Base-by-base conservation (phyloP, 1,139 yeast genomes). In the Debaryomyces robertsiae region DNA sequence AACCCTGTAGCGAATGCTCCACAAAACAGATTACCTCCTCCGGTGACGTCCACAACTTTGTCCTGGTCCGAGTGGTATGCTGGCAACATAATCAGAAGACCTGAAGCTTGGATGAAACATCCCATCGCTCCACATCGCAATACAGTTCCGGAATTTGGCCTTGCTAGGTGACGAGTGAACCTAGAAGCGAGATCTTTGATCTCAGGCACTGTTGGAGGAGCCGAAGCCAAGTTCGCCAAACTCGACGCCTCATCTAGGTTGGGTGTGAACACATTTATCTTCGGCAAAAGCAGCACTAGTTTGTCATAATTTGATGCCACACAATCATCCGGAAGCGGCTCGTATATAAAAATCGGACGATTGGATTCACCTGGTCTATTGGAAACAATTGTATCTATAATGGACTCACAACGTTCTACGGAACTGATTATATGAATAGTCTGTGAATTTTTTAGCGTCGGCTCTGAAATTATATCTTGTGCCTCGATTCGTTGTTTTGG, bases 21-120 rank as follows among this genome's bases (percentile, higher is more conserved):
- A 44, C 93, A 79, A 59, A 84, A 90, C 0, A 94, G 73, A 57
- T 91, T 91, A 0, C 98, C 98, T 3, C 95, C 96, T 0, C 98
- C 98, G 0, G 97, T 91, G 0, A 95, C 96, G 58, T 91, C 98
- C 2, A 81, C 65, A 1, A 90, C 93, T 27, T 63, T 61, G 2
- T 53, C 48, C 45, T 69, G 76, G 44, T 60, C 67, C 33, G 60
- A 62, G 55, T 88, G 95, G 57, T 84, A 91, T 0, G 96, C 90
- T 0, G 94, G 93, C 23, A 81, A 73, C 77, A 81, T 71, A 9
- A 52, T 45, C 4, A 36, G 27, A 4, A 40, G 44, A 15, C 41
- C 32, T 1, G 39, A 27, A 3, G 61, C 48, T 4, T 50, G 49
- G 9, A 60, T 54, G 24, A 70, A 67, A 49, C 89, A 80, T 0